Conservation (phyloP, 345 rosid species). For the Draba incana region DNA sequence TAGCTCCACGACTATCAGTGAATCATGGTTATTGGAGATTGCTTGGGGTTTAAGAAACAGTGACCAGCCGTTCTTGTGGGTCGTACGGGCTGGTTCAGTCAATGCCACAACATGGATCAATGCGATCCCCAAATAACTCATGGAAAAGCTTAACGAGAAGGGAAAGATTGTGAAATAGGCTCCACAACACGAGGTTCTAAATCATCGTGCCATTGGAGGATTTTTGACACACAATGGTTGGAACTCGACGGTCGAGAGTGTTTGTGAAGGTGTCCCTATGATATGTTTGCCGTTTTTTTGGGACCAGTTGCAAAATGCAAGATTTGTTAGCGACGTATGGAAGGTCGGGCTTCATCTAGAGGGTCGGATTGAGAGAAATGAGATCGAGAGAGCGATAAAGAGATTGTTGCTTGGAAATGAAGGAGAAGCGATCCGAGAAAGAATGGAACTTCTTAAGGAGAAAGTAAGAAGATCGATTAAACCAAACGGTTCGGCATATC, state of each 20-base stretch:
- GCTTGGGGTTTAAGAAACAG: conserved; percentile 53
- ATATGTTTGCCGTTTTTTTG: conserved; percentile 65
- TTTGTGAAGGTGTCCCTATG: conserved; percentile 67
- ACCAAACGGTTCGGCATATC: conserved; percentile 30
- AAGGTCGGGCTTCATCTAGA: conserved; percentile 69
- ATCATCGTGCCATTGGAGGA: conserved; percentile 59
- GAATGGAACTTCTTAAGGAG: conserved; percentile 15
- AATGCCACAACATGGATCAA: conserved; percentile 16
- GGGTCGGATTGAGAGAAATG: conserved; percentile 50
- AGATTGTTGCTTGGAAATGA: conserved; percentile 61
- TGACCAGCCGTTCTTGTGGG: conserved; percentile 54
- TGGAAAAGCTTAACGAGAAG: conserved; percentile 36
- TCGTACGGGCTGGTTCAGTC: conserved; percentile 42
- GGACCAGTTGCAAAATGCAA: conserved; percentile 65
- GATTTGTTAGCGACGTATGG: conserved; percentile 64
- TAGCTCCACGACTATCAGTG: conserved; percentile 35
- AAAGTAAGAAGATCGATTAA: conserved; percentile 34
- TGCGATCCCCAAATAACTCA: conserved; percentile 32
- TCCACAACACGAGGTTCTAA: conserved; percentile 49
- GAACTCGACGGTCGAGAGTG: conserved; percentile 81
- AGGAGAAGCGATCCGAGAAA: conserved; percentile 41
- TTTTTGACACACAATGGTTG: conserved; percentile 74
- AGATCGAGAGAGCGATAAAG: conserved; percentile 57
- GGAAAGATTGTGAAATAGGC: conserved; percentile 54
- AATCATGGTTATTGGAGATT: conserved; percentile 48